phyloP scores from a whole-genome alignment of 352 stramenopile species.

The Thalassiosira delicatula region DNA sequence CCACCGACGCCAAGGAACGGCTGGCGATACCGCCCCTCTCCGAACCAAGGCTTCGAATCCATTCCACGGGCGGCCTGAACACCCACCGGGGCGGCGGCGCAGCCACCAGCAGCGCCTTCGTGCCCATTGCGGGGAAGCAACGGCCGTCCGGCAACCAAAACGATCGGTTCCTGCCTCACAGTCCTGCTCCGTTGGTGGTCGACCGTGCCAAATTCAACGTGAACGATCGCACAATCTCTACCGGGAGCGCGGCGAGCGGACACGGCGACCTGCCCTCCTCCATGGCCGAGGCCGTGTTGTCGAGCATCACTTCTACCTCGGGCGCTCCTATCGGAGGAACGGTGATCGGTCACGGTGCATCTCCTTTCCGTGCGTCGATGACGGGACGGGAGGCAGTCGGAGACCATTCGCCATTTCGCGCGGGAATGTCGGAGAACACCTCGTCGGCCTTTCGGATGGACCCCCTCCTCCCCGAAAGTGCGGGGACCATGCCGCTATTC shows the following conservation, averaged over 20 bases:
- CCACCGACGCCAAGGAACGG: conserved; percentile 32
- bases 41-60: conserved; percentile 23
- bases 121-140: too few species aligned
- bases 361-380: conserved; percentile 30
- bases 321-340: conserved; percentile 15
- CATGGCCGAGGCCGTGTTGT: conserved; percentile 57
- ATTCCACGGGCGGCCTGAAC: conserved; percentile 32
- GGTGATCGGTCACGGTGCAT: conserved; percentile 25
- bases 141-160: too few species aligned
- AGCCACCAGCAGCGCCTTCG: conserved; percentile 45
- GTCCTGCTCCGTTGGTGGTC: too few species aligned
- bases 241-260: conserved; percentile 32
- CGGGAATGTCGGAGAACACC: background rate
- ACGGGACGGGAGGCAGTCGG: conserved; percentile 19
- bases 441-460: conserved; percentile 32
- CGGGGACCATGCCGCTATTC: conserved; percentile 46
- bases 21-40: conserved; percentile 53
- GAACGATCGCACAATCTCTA: conserved; percentile 35
- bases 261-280: conserved; percentile 57
- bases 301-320: conserved; percentile 38
- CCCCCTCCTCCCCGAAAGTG: conserved; percentile 11
- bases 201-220: conserved; percentile 24
- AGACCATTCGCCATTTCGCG: conserved; percentile 36
- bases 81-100: background rate
- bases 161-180: too few species aligned